phyloP scores from a whole-genome alignment of 768 basidiomycete genomes.

The Gelatoporia subvermispora region DNA sequence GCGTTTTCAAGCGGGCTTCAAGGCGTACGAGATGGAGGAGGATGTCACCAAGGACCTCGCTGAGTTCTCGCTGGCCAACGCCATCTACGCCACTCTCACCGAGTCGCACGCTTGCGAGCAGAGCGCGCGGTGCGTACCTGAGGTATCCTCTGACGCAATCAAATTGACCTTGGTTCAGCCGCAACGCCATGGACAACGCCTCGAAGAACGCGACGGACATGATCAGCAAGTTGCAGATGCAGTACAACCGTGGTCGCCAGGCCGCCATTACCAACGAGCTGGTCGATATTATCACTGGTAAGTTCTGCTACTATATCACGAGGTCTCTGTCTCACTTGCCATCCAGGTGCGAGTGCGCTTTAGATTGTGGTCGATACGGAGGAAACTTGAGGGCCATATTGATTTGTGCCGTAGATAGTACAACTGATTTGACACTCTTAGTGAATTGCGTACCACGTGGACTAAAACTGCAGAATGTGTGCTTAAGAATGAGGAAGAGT shows the following conservation, averaged over 20 bases:
- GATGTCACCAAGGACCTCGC: constrained; percentile 90
- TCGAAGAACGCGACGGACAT: constrained; percentile 98
- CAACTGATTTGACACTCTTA: too few species aligned
- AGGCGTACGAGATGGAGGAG: constrained; percentile 96
- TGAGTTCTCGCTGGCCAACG: constrained; percentile 95
- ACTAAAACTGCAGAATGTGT: too few species aligned
- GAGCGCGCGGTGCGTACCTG: constrained; percentile 65
- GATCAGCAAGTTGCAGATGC: constrained; percentile 82
- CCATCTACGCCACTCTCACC: constrained; percentile 88
- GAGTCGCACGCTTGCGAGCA: constrained; percentile 96
- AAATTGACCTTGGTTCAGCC: constrained; percentile 39
- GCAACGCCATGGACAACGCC: constrained; percentile 99
- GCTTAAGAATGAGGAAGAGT: too few species aligned
- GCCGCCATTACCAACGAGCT: constrained; percentile 96
- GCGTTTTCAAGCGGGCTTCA: constrained; percentile 69
- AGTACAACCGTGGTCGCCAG: constrained; percentile 98
- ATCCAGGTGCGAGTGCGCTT: constrained; percentile 44
- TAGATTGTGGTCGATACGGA: constrained; percentile 10
- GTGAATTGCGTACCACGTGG: too few species aligned
- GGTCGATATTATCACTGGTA: constrained; percentile 89
- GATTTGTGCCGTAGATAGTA: too few species aligned
- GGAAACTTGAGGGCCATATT: too few species aligned
- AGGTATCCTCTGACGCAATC: background rate
- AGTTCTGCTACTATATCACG: constrained; percentile 18
- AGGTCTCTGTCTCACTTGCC: background rate